A percentile compares a stretch with the other conserved stretches of the same genome.
These are phyloP conservation scores for Aspergillus baeticus DNA, from an alignment of 495 filamentous ascomycete species.

Conservation along the genomic window DNA sequence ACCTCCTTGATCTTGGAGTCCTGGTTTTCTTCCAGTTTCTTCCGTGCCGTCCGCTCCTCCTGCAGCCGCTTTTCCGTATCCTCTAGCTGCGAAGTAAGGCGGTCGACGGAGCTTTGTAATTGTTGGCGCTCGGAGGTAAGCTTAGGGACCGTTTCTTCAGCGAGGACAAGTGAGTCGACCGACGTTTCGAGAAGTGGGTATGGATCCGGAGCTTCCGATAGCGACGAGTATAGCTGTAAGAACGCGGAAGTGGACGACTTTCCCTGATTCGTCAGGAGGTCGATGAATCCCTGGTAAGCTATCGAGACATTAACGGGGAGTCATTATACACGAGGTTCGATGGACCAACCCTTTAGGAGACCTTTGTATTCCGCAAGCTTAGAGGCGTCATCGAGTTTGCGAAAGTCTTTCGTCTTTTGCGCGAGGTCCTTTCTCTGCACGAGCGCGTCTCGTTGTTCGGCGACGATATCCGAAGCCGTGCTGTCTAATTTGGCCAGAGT, in stretches of 20 bases:
- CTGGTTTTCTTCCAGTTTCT: slow-evolving; percentile 71
- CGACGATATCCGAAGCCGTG: slow-evolving; percentile 88
- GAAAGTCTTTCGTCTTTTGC: slow-evolving; percentile 97
- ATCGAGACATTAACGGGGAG: slow-evolving; percentile 16
- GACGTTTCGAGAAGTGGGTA: slow-evolving; percentile 96
- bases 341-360: slow-evolving; percentile 71
- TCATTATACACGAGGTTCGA: neutral
- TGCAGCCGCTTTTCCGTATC: slow-evolving; percentile 75
- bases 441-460: slow-evolving; percentile 86
- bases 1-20: slow-evolving; percentile 81
- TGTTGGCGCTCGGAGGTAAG: slow-evolving; percentile 83
- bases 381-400: slow-evolving; percentile 87
- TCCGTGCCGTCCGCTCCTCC: slow-evolving; percentile 67
- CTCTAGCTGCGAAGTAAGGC: slow-evolving; percentile 89
- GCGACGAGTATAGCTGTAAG: slow-evolving; percentile 83
- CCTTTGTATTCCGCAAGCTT: slow-evolving; percentile 87
- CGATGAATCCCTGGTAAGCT: slow-evolving; percentile 98
- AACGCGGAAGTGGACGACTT: slow-evolving; percentile 91
- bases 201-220: slow-evolving; percentile 94
- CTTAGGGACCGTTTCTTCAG: slow-evolving; percentile 87
- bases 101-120: slow-evolving; percentile 72
- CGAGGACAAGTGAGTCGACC: slow-evolving; percentile 85
- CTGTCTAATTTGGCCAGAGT: slow-evolving; percentile 87
- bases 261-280: slow-evolving; percentile 89
- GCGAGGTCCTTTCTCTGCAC: slow-evolving; percentile 95